Evolutionary conservation across 257 asterid genomes (phyloP), one percentile per base, ranked within the genome.

Genomic region (Nicotiana tabacum): DNA sequence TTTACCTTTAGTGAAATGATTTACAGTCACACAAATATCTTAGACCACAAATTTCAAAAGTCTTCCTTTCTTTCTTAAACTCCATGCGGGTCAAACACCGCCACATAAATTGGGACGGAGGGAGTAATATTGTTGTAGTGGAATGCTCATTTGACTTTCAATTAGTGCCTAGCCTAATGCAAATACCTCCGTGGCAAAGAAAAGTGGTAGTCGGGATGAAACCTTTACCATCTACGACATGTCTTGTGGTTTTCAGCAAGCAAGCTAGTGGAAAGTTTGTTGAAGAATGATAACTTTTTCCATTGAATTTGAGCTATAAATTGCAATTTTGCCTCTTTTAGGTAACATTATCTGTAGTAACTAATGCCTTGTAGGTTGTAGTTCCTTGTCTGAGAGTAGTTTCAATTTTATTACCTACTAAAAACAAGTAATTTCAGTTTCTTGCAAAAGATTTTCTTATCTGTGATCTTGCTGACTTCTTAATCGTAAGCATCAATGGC

Each of bases 311-410:
- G 64, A 51, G 24, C 64, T 74, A 15, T 53, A 53, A 13, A 53
- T 15, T 53, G 64, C 53, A 74, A 39, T 74, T 74, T 48, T 43
- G 11, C 43, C 80, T 51, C 27, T 74, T 46, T 27, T 27, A 74
- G 64, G 64, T 74, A 74, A 58, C 64, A 48, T 74, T 72, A 72
- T 46, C 61, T 24, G 35, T 72, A 72, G 61, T 58, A 72, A 72
- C 37, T 35, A 43, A 24, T 72, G 51, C 21, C 37, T 72, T 72
- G 24, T 46, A 39, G 77, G n/a, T 17, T 69, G 58, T n/a, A 37
- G 43, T 69, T 69, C 57, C 78, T 39, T 69, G 78, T 39, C 11
- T 53, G 27, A 69, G 39, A 69, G 18, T 69, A 27, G 17, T 33
- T 64, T 27, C 69, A 64, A 17, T 32, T 27, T 64, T 64, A 32